phyloP scores from a whole-genome alignment of 1,139 yeast genomes.

The Suhomyces atakaporum region DNA sequence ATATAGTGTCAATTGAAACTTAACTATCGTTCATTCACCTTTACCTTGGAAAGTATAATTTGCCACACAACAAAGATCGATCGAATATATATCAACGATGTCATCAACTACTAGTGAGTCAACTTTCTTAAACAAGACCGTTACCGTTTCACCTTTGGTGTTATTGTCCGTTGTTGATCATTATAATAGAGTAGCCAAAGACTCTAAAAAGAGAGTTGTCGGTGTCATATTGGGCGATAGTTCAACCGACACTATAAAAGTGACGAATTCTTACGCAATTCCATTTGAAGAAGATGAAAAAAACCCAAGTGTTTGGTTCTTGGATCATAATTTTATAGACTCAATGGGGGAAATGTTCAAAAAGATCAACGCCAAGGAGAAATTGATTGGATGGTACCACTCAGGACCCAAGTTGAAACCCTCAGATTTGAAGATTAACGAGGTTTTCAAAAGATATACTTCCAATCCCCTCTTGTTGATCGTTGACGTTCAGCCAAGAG shows the following conservation, averaged over 20 bases:
- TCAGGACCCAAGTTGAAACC: slow-evolving; percentile 91
- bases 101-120: slow-evolving; percentile 31
- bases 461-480: slow-evolving; percentile 81
- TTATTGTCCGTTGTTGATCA: slow-evolving; percentile 94
- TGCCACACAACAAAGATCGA: slow-evolving; percentile 8
- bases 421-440: slow-evolving; percentile 89
- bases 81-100: no score
- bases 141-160: slow-evolving; percentile 94
- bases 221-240: slow-evolving; percentile 93
- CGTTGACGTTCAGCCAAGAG: slow-evolving; percentile 86
- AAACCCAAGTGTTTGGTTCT: slow-evolving; percentile 93
- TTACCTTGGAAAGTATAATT: background rate
- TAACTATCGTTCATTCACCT: background rate
- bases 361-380: slow-evolving; percentile 95
- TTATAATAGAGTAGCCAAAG: slow-evolving; percentile 79
- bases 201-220: slow-evolving; percentile 75
- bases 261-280: slow-evolving; percentile 78
- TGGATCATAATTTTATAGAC: slow-evolving; percentile 95
- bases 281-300: slow-evolving; percentile 98
- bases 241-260: slow-evolving; percentile 55
- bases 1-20: no score
- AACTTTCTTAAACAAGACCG: slow-evolving; percentile 54
- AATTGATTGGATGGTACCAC: slow-evolving; percentile 97
- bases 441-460: slow-evolving; percentile 79
- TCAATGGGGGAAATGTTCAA: slow-evolving; percentile 98